Percentiles rank a stretch among this genome's conserved stretches.
phyloP scores from a whole-genome alignment of 2,329 filamentous ascomycete genomes.

The Aspergillus hiratsukae region DNA sequence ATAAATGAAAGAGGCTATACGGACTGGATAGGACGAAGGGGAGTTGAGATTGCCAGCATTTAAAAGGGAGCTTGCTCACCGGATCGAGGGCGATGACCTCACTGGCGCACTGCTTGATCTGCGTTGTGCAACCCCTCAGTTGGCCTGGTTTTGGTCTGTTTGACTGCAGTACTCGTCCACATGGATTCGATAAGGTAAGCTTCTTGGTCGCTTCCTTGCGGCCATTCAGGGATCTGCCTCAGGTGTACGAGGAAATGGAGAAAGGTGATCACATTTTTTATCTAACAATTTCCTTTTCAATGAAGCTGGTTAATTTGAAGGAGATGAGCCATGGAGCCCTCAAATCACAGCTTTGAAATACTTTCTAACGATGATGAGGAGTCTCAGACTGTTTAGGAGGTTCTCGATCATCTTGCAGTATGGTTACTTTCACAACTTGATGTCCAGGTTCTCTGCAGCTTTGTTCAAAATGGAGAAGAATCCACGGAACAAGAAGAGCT shows the following conservation, averaged over 20 bases:
- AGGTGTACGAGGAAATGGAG: constrained; percentile 44
- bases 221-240: constrained; percentile 39
- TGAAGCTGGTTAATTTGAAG: too few species aligned
- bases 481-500: too few species aligned
- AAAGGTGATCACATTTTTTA: constrained; percentile 28
- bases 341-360: too few species aligned
- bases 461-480: too few species aligned
- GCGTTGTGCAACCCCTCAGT: constrained; percentile 1
- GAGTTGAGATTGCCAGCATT: background rate
- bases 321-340: too few species aligned
- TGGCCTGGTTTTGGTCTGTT: background rate
- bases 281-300: too few species aligned
- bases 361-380: too few species aligned
- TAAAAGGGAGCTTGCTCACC: background rate
- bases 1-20: background rate
- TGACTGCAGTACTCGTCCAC: background rate
- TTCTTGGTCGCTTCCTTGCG: constrained; percentile 9
- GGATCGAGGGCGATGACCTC: constrained; percentile 5
- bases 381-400: too few species aligned
- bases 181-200: background rate
- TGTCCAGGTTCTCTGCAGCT: too few species aligned
- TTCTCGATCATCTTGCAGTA: too few species aligned
- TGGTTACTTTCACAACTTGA: too few species aligned
- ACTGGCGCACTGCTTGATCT: background rate
- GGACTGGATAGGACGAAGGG: background rate